phyloP scores from a whole-genome alignment of 2,329 filamentous ascomycete species.

The Triangularia setosa region DNA sequence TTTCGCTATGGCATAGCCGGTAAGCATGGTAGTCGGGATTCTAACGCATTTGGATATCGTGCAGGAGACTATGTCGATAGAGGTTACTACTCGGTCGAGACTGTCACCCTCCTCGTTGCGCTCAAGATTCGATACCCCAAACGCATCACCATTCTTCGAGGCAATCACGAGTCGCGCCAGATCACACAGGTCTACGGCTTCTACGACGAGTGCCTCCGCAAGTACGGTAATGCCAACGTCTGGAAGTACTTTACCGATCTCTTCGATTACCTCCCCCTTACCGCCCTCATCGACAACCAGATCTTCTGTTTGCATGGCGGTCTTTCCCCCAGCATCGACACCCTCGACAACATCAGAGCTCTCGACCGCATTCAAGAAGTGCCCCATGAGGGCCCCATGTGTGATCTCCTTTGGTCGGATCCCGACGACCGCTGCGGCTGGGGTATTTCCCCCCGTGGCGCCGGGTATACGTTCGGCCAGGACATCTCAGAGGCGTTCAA shows the following conservation, averaged over 20 bases:
- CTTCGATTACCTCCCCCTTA: conserved; percentile 96
- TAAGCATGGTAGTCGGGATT: conserved; percentile 8
- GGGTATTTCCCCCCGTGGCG: conserved; percentile 92
- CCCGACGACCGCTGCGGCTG: conserved; percentile 94
- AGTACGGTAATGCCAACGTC: conserved; percentile 98
- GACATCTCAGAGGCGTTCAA: conserved; percentile 99
- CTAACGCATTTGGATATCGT: conserved; percentile 15
- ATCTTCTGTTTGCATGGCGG: conserved; percentile 99
- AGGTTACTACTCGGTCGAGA: conserved; percentile 98
- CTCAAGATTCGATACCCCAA: conserved; percentile 98
- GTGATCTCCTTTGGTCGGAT: conserved; percentile 95
- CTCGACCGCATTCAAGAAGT: conserved; percentile 98
- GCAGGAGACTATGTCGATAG: conserved; percentile 95
- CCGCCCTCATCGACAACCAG: conserved; percentile 96
- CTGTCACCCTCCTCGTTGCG: conserved; percentile 90
- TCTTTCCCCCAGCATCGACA: conserved; percentile 92
- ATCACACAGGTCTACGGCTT: conserved; percentile 99
- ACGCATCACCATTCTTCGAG: conserved; percentile 96
- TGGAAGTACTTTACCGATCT: conserved; percentile 99
- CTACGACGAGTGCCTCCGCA: conserved; percentile 97
- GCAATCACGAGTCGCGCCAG: conserved; percentile 98
- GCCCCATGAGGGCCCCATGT: conserved; percentile 97
- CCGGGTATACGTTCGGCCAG: conserved; percentile 92
- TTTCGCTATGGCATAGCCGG: neutral
- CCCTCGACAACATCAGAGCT: conserved; percentile 89